phyloP scores from a whole-genome alignment of 2,329 filamentous ascomycete genomes.

The Aspergillaceae sp. region DNA sequence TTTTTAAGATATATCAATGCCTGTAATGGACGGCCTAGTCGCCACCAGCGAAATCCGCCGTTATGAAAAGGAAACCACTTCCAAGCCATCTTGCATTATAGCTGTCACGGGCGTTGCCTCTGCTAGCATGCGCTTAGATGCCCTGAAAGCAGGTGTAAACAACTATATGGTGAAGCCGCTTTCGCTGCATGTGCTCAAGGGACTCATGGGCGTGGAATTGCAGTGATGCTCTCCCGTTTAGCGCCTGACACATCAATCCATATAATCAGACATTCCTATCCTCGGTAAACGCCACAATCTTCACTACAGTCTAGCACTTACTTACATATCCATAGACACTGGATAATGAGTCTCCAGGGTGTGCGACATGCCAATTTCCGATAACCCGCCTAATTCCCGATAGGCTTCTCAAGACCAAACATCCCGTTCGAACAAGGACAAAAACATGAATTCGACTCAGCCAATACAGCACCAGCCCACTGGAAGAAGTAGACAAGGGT shows the following conservation, averaged over 20 bases:
- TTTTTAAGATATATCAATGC: conserved; percentile 37
- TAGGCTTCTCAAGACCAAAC: no score
- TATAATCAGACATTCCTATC: no score
- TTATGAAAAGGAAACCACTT: conserved; percentile 20
- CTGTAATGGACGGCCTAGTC: conserved; percentile 37
- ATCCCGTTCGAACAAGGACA: no score
- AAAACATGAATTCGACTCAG: no score
- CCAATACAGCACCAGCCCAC: no score
- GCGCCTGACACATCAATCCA: neutral
- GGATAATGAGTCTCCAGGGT: no score
- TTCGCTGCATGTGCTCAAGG: conserved; percentile 24
- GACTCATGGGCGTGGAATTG: conserved; percentile 13
- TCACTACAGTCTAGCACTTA: no score
- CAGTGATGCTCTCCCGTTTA: conserved; percentile 3
- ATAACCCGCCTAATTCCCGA: no score
- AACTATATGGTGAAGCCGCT: conserved; percentile 26
- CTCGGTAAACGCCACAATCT: no score
- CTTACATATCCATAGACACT: no score
- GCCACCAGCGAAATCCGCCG: conserved; percentile 35
- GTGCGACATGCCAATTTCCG: no score
- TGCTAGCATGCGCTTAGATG: conserved; percentile 23
- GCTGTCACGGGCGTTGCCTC: conserved; percentile 26
- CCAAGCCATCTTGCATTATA: conserved; percentile 18
- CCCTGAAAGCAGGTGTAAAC: conserved; percentile 21
- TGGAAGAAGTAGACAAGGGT: no score